Evolutionary conservation across 75 land plant species (phyloP).

Genomic region (Ceratopteris richardii): DNA sequence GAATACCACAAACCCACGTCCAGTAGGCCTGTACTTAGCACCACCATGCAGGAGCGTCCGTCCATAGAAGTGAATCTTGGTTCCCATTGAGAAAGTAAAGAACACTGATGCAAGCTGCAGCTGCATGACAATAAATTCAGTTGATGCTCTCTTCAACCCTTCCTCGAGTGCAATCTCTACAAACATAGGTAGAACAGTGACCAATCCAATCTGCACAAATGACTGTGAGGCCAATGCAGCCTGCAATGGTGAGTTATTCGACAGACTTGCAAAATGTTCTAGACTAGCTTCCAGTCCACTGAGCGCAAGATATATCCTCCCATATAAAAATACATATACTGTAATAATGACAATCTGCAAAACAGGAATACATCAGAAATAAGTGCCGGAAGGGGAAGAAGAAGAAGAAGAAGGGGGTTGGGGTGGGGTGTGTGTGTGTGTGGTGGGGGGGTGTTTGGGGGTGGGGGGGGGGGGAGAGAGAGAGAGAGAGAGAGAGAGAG

Average conservation of each 20-base stretch:
- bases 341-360: constrained; percentile 85
- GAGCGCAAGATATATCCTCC: constrained; percentile 78
- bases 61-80: constrained; percentile 92
- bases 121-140: constrained; percentile 91
- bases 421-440: too few relatives aligned
- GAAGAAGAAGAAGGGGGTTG: too few relatives aligned
- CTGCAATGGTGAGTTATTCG: constrained; percentile 56
- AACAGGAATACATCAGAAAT: too few relatives aligned
- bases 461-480: too few relatives aligned
- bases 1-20: constrained; percentile 90
- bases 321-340: constrained; percentile 85
- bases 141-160: constrained; percentile 81
- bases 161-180: constrained; percentile 97
- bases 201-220: constrained; percentile 84
- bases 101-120: constrained; percentile 94
- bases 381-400: too few relatives aligned
- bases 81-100: constrained; percentile 96
- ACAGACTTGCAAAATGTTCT: constrained; percentile 34
- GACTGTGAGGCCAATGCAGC: constrained; percentile 88
- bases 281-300: constrained; percentile 79
- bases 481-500: too few relatives aligned
- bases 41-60: constrained; percentile 94
- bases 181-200: constrained; percentile 92
- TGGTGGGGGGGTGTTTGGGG: too few relatives aligned
- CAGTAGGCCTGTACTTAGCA: constrained; percentile 84